phyloP scores from a whole-genome alignment of 176 grass and related monocot species.

The Triticum urartu region DNA sequence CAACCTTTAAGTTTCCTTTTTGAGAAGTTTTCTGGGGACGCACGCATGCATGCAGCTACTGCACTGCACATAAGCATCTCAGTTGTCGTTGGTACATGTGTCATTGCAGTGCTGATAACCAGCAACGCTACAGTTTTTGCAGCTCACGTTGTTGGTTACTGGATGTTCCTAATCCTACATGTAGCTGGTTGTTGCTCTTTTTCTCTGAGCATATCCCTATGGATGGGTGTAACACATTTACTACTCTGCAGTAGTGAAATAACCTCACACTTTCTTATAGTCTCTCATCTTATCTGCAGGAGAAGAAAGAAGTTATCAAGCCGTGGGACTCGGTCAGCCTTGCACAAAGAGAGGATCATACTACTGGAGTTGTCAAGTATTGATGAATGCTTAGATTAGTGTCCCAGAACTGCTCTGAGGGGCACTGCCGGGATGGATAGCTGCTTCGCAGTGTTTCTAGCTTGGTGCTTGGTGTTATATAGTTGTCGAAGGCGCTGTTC shows the following conservation, averaged over 20 bases:
- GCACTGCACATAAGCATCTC: background rate
- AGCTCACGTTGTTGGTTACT: background rate
- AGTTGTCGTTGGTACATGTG: background rate
- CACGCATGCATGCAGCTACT: background rate
- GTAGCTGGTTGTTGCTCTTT: background rate
- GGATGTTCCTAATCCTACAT: background rate
- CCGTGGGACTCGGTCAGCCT: background rate
- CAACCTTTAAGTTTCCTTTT: background rate
- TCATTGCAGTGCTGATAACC: background rate
- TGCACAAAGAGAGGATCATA: background rate
- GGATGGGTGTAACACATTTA: background rate
- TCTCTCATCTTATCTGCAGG: background rate
- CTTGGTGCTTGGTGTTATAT: background rate
- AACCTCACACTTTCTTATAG: background rate
- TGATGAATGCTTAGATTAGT: background rate
- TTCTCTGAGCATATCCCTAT: background rate
- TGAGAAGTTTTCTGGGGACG: background rate
- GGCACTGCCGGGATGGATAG: background rate
- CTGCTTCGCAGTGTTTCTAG: background rate
- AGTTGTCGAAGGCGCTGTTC: background rate
- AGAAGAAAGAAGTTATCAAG: background rate
- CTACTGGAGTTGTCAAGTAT: background rate
- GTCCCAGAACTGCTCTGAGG: background rate
- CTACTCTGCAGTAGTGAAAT: background rate
- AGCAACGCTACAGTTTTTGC: background rate